Base-by-base conservation (phyloP, 2,329 filamentous ascomycete genomes). In the Fusarium concolor region DNA sequence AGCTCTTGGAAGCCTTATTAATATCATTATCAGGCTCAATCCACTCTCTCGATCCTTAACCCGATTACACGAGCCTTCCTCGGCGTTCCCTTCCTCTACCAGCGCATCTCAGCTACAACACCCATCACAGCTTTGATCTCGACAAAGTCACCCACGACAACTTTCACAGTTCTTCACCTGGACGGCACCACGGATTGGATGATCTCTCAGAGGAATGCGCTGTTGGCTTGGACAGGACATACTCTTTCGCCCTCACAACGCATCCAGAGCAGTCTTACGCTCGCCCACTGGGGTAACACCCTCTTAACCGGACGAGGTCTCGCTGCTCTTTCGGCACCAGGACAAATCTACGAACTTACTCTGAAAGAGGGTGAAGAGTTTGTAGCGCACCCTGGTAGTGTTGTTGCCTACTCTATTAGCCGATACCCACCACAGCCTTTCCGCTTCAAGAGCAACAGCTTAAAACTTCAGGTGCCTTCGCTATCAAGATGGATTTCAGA, bases 121-220 rank as follows among this genome's bases (percentile, higher is more conserved):
- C 94, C 96, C 3, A 87, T 97, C 70, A 97, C 92, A 42, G 94
- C 94, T 31, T 83, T 99, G 67, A 91, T 99, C 72, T 92, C 92
- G 29, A 94, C 95, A 24, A 96, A 94, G 77, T 93, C 93, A 7
- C 89, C 93, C 6, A 89, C 91, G 52, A 96, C 94, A 1, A 94
- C 94, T 8, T 94, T 99, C 72, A 90, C 92, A 14, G 89, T 97
- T 10, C 86, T 99, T 26, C 92, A 95, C 76, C 87, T 99, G 50
- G 94, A 99, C 82, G 96, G 96, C 59, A 93, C 94, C 6, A 90
- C 94, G 59, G 96, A 99, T 81, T 99, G 96, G 95, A 92, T 97
- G 84, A 84, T 99, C 10, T 87, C 93, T 9, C 94, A 98, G 77
- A 87, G 93, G 65, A 91, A 92, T 69, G 94, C 94, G 2, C 84